These are phyloP conservation scores for Cadophora luteo-olivacea DNA, from an alignment of 2,329 filamentous ascomycete species.

Conservation along the genomic window DNA sequence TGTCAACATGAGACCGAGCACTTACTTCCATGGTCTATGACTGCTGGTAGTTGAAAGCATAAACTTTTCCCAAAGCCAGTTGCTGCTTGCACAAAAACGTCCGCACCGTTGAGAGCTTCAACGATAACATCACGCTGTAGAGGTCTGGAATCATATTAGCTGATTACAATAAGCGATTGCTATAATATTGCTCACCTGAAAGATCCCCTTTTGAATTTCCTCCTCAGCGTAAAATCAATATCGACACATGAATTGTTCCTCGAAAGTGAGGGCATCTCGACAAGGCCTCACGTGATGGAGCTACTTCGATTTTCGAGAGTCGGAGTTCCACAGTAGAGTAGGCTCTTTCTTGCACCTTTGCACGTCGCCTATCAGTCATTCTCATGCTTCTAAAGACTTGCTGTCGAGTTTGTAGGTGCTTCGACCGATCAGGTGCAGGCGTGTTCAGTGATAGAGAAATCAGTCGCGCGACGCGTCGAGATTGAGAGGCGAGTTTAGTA, in stretches of 20 bases:
- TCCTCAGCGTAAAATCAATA: slow-evolving; percentile 75
- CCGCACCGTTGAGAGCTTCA: slow-evolving; percentile 79
- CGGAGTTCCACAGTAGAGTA: background rate
- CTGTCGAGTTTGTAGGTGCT: background rate
- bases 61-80: slow-evolving; percentile 92
- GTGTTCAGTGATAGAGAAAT: background rate
- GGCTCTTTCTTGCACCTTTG: background rate
- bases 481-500: background rate
- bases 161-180: no score
- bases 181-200: slow-evolving; percentile 64
- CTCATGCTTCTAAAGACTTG: background rate
- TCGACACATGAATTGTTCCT: slow-evolving; percentile 62
- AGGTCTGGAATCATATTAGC: slow-evolving; percentile 60
- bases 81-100: slow-evolving; percentile 93
- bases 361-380: background rate
- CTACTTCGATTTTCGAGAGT: background rate
- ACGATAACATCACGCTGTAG: slow-evolving; percentile 87
- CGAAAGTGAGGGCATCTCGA: slow-evolving; percentile 46
- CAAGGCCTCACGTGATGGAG: background rate
- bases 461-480: background rate
- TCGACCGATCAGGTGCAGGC: background rate
- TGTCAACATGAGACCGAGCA: background rate
- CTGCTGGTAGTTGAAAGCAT: slow-evolving; percentile 90
- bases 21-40: slow-evolving; percentile 82
- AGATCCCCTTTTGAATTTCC: slow-evolving; percentile 74